A percentile compares a stretch with the other conserved stretches of the same genome.
These are phyloP conservation scores for Chenopodium berlandieri DNA, from an alignment of 148 eudicot species.

Conservation along the genomic window DNA sequence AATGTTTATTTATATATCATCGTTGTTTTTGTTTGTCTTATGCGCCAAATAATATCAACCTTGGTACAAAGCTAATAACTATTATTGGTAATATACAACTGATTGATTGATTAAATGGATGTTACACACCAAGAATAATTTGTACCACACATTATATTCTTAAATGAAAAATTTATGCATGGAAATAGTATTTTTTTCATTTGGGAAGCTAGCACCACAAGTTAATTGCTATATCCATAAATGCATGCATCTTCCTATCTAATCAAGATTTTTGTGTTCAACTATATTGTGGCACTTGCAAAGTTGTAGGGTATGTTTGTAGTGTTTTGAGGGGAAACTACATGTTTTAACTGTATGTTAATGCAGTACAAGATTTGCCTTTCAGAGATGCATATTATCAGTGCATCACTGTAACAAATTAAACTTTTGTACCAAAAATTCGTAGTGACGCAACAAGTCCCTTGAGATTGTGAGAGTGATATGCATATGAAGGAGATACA, in stretches of 20 bases:
- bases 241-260: conserved; percentile 1
- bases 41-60: neutral
- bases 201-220: neutral
- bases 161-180: neutral
- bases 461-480: too few relatives aligned
- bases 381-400: too few relatives aligned
- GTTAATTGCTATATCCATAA: neutral
- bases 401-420: too few relatives aligned
- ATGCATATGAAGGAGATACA: too few relatives aligned
- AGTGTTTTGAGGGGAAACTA: neutral
- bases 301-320: neutral
- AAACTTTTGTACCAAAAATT: too few relatives aligned
- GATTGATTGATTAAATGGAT: conserved; percentile 10
- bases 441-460: too few relatives aligned
- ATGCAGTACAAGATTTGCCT: too few relatives aligned
- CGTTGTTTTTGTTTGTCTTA: neutral
- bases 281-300: neutral
- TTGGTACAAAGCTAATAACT: neutral
- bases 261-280: neutral
- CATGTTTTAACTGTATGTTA: too few relatives aligned
- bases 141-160: conserved; percentile 5
- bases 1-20: neutral
- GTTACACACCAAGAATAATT: neutral
- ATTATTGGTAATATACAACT: neutral
- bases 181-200: neutral